Conservation (phyloP, 441 rosid species). For the Corymbia calophylla region DNA sequence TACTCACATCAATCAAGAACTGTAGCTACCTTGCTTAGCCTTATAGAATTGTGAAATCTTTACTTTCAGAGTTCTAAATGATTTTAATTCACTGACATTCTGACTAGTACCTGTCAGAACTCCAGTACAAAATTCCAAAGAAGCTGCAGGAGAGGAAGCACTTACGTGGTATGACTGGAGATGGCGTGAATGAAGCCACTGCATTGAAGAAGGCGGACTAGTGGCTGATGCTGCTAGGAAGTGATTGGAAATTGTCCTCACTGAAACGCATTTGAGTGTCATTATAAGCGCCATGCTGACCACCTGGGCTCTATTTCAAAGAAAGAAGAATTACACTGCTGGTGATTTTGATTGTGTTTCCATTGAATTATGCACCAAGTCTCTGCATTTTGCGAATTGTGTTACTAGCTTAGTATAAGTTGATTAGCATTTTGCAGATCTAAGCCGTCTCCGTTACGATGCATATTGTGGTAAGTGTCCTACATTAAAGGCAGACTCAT, state of each 20-base stretch:
- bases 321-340: neutral
- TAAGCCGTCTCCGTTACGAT: neutral
- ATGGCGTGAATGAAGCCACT: neutral
- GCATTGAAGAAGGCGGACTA: neutral
- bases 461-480: conserved; percentile 77
- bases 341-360: no score
- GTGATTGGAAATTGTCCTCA: neutral
- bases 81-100: no score
- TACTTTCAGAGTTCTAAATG: no score
- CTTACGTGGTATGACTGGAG: neutral
- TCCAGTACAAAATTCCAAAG: neutral
- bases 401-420: no score
- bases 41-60: no score
- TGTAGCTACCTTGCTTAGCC: neutral
- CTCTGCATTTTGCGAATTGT: no score
- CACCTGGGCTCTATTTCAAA: neutral
- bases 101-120: neutral
- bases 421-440: neutral
- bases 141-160: neutral
- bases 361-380: no score
- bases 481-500: neutral
- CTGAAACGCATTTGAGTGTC: neutral
- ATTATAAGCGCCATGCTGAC: neutral
- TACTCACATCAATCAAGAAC: neutral
- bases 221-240: no score